Evolutionary conservation across 75 land plant species (phyloP), one percentile per base, ranked within the genome.

Genomic region (Sequoia sempervirens): DNA sequence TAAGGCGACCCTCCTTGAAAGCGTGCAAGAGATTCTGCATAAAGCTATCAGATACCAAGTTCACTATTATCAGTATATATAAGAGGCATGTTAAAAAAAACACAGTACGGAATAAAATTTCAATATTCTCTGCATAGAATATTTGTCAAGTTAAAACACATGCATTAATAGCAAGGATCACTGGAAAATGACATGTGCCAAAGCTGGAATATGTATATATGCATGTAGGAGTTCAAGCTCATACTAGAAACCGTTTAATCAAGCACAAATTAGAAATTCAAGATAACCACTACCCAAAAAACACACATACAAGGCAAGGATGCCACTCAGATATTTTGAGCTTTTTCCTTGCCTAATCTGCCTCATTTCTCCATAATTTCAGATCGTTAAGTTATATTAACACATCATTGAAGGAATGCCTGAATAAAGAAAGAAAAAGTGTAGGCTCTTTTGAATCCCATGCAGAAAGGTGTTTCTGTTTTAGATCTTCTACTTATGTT

Each of bases 1-100:
- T 97, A 97, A 54, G 99, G 99, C n/a, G 99, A 97, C 47, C 98
- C 99, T 50, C 99, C 99, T 88, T 93, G 89, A 85, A 97, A 97
- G 9, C 99, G 96, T 52, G 98, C 98, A 81, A 97, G 83, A 30
- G 99, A 97, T 75, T 97, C 96, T 69, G 98, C 89, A 88, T 97
- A 97, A 28, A 96, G 92, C 99, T 97, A n/a, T 37, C 32, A 81
- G 7, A 52, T n/a, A 68, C 9, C 75, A 54, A 81, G 41, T 61
- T 54, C 76, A 81, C 32, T 81, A 64, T 81, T 28, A 34, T 64
- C 43, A 78, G 47, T 41, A 12, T 26, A 38, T 26, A 45, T 8
- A 6, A 45, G 32, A 45, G 50, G 46, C 28, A n/a, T 45, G 46
- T 78, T 11, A 41, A 12, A 41, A 45, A 26, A 2, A 45, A 9